Base-by-base conservation (phyloP, 2,329 filamentous ascomycete genomes). In the Akanthomyces uredinophilus region DNA sequence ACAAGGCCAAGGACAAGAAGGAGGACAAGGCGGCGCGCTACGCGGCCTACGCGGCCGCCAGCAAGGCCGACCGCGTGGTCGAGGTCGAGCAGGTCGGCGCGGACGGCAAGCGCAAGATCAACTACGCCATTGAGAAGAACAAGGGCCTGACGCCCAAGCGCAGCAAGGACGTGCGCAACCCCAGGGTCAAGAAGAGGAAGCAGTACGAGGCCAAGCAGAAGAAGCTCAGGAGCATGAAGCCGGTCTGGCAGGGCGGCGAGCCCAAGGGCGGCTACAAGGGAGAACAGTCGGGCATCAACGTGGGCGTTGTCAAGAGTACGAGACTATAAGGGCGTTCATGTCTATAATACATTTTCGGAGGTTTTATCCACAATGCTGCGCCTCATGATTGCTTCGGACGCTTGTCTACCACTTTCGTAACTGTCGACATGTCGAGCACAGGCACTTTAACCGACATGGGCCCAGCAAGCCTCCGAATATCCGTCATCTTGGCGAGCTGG, bases 141-240 rank as follows among this genome's bases (percentile, higher is more conserved):
- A 97, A 97, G 83, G 95, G 95, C 37, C 79, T 99, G 65, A 88
- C 91, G 63, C 92, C 93, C 52, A 89, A 90, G 76, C 83, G 94
- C 66, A 96, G 90, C 83, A 98, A 99, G 86, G 93, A 96, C 69
- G 89, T 92, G 63, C 83, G 94, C 66, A 99, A 99, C 78, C 93
- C 95, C 41, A 83, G 95, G 74, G 94, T 98, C 67, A 99, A 98
- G 89, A 98, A 97, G 89, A 87, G 92, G 77, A 92, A 92, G 86
- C 92, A 92, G 86, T 99, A 87, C 75, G 92, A 96, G 73, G 89
- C 92, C 75, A 97, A 96, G 84, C 90, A 94, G 85, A 98, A 97
- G 90, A 97, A 98, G 83, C 78, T 98, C 72, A 87, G 86, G 70
- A 94, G 89, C 72, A 91, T 93, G 80, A 91, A 90, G 79, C 85